These are phyloP conservation scores for Aspergillus brasiliensis DNA, from an alignment of 2,329 filamentous ascomycete species.

Conservation along the genomic window DNA sequence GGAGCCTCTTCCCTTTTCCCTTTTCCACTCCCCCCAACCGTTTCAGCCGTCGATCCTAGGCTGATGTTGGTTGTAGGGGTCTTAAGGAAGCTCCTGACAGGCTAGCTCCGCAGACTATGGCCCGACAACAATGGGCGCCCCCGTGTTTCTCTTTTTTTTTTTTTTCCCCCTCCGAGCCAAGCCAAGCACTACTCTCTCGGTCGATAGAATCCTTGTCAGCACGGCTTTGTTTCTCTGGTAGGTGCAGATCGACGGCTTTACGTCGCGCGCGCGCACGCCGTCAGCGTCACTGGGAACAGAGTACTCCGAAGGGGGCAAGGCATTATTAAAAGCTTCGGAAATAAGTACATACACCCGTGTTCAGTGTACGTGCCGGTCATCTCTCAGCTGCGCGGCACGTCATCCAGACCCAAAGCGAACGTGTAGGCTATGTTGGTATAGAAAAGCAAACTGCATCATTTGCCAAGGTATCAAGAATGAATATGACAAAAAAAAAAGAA, in stretches of 20 bases:
- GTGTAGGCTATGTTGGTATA: conserved; percentile 1
- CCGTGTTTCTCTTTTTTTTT: too few species aligned
- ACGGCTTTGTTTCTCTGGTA: not conserved
- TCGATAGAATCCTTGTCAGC: not conserved
- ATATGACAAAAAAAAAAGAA: conserved; percentile 16
- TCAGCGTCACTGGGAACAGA: not conserved
- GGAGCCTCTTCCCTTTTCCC: not conserved
- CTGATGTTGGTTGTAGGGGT: conserved; percentile 11
- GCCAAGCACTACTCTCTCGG: not conserved
- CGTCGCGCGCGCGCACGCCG: not conserved
- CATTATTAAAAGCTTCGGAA: conserved; percentile 4
- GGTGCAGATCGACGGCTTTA: not conserved
- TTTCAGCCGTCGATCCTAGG: conserved; percentile 20
- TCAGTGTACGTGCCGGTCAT: not conserved
- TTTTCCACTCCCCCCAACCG: conserved; percentile 8
- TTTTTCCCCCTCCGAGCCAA: not conserved
- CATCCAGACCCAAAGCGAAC: not conserved
- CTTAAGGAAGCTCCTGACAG: not conserved
- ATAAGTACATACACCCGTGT: conserved; percentile 7
- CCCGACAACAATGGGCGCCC: not conserved
- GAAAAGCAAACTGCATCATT: conserved; percentile 7
- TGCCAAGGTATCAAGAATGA: conserved; percentile 20
- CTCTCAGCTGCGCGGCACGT: not conserved
- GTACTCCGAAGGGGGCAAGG: not conserved
- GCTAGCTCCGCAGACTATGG: not conserved